Base-by-base conservation (phyloP, 495 filamentous ascomycete genomes). In the Penicillium silybi region DNA sequence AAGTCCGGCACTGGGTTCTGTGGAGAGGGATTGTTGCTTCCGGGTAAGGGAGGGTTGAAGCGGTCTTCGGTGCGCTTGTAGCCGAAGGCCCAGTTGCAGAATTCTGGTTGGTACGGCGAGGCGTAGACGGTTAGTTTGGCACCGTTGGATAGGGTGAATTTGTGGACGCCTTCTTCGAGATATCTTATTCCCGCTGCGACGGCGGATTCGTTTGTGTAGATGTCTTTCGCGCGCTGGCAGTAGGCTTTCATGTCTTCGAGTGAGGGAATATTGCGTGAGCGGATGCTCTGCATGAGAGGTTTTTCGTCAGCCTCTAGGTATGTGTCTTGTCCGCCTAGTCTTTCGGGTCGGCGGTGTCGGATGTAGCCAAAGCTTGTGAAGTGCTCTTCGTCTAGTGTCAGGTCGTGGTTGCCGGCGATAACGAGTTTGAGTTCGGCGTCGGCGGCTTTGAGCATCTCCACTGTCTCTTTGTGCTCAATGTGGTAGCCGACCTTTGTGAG, bases 391-490 rank as follows among this genome's bases (percentile, higher is more conserved):
- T 93, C 87, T 3, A 92, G 79, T 0, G 80, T 80, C 48, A 87
- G 78, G 61, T 92, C 88, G 67, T 92, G 89, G 64, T 92, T 92
- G 0, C 89, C 89, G 1, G 89, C 82, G 45, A 95, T 90, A 29
- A 92, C 81, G 32, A 95, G 68, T 53, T 92, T 95, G 6, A 91
- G 66, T 17, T 84, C 79, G 0, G 89, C 87, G 6, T 80, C 58
- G 46, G 84, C 78, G 0, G 46, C 56, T 15, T 63, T 61, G 13
- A 93, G 70, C 60, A 87, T 76, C 2, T 69, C 46, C 18, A 91
- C 57, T 8, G 75, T 69, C 6, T 57, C 49, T 13, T 71, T 62
- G 58, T 84, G 84, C 56, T 89, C 80, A 37, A 62, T 43, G 2
- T 78, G 41, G 13, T 76, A 75, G 2, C 86, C 87, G 45, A 79